These are phyloP conservation scores for Fusarium ambrosium DNA, from an alignment of 2,329 filamentous ascomycete genomes.

Conservation along the genomic window DNA sequence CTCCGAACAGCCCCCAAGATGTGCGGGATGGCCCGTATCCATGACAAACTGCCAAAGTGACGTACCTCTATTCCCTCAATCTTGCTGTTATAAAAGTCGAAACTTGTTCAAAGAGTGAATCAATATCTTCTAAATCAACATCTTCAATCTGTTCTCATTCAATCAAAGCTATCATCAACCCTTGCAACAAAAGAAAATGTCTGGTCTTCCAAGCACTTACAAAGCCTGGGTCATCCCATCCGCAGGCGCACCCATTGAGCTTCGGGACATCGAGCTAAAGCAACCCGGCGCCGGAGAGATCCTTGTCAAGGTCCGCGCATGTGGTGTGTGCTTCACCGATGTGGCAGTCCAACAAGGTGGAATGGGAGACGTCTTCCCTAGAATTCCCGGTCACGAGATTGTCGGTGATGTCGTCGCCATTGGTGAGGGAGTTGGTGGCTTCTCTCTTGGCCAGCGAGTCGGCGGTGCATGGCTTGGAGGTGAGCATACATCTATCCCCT, in stretches of 20 bases:
- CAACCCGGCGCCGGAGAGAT: neutral
- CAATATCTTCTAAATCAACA: neutral
- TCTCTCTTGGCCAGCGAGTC: neutral
- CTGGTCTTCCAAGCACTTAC: neutral
- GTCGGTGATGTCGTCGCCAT: neutral
- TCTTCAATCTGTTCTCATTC: neutral
- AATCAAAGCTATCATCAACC: neutral
- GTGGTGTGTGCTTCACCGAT: neutral
- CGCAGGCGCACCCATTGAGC: neutral
- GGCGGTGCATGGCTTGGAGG: slow-evolving; percentile 1
- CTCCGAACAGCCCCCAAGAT: neutral
- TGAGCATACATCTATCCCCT: neutral
- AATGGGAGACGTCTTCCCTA: neutral
- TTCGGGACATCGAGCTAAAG: neutral
- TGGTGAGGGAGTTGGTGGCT: neutral
- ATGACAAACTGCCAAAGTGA: neutral
- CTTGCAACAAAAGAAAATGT: neutral
- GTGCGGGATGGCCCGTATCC: neutral
- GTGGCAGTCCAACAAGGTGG: neutral
- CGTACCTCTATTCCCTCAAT: neutral
- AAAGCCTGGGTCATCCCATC: neutral
- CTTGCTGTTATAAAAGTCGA: neutral
- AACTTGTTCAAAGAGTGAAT: neutral
- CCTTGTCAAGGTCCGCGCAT: neutral
- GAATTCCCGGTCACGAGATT: neutral